A percentile compares a stretch with the other conserved stretches of the same genome.
Evolutionary conservation across 1,284 basidiomycete species (phyloP).

Genomic region (Apiotrichum gamsii): DNA sequence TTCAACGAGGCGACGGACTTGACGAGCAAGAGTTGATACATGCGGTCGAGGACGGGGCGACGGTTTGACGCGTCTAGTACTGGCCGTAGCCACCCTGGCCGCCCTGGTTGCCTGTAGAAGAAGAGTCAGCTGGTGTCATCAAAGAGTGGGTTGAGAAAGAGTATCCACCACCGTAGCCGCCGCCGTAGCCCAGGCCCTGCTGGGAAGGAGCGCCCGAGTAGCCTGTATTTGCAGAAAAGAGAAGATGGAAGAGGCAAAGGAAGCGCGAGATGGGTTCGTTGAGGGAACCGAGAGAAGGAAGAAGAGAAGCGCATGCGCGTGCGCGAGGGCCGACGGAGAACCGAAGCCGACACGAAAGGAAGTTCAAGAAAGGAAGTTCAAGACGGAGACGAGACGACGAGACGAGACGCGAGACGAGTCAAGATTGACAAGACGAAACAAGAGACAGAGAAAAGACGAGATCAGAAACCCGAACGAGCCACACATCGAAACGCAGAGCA

Average conservation of each 20-base stretch:
- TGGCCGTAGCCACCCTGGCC: slow-evolving; percentile 35
- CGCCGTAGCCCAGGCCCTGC: slow-evolving; percentile 21
- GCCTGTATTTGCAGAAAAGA: slow-evolving; percentile 5
- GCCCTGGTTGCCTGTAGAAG: slow-evolving; percentile 18
- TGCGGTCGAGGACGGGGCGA: slow-evolving; percentile 2
- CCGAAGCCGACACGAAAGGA: slow-evolving; percentile 3
- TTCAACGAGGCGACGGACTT: neutral
- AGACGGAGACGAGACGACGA: neutral
- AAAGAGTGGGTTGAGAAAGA: too few species aligned
- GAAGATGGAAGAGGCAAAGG: neutral
- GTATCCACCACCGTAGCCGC: slow-evolving; percentile 24
- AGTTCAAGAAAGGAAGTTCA: neutral
- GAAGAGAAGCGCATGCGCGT: neutral
- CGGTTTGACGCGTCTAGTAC: slow-evolving; percentile 23
- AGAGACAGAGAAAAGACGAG: neutral
- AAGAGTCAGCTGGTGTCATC: slow-evolving; percentile 6
- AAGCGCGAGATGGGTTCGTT: neutral
- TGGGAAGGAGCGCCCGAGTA: slow-evolving; percentile 11
- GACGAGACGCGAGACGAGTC: neutral
- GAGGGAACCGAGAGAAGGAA: neutral
- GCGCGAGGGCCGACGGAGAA: neutral
- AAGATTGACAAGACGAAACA: neutral
- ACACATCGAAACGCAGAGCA: neutral
- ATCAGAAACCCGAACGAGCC: neutral
- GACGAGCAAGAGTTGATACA: slow-evolving; percentile 7